These are phyloP conservation scores for Mycena alexandri DNA, from an alignment of 768 basidiomycete species.

Conservation along the genomic window DNA sequence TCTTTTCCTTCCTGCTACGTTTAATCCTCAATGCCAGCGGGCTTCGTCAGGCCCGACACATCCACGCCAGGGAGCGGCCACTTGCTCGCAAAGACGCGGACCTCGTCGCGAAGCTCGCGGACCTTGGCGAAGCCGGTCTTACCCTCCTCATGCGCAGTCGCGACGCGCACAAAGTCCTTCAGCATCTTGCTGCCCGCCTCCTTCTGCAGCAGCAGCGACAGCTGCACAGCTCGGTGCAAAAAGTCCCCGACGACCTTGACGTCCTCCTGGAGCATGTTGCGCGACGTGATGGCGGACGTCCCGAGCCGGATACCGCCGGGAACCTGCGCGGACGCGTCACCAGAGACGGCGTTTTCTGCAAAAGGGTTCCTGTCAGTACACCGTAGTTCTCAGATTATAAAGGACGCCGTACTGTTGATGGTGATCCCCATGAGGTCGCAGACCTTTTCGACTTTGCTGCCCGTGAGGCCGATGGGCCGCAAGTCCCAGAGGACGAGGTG, in stretches of 20 bases:
- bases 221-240: conserved; percentile 94
- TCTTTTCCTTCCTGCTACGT: conserved; percentile 37
- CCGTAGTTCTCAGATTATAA: conserved; percentile 10
- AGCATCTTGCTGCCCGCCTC: conserved; percentile 95
- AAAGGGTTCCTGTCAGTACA: not conserved
- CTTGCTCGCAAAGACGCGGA: conserved; percentile 81
- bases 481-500: conserved; percentile 99
- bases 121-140: conserved; percentile 81
- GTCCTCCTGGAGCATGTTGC: conserved; percentile 91
- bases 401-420: conserved; percentile 82
- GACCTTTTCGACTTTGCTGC: conserved; percentile 98
- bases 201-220: conserved; percentile 90
- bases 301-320: conserved; percentile 98
- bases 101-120: conserved; percentile 81
- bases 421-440: conserved; percentile 98
- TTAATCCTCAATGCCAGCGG: conserved; percentile 72
- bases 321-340: conserved; percentile 94
- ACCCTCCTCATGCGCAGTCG: conserved; percentile 75
- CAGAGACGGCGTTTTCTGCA: conserved; percentile 95
- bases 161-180: conserved; percentile 94
- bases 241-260: conserved; percentile 90
- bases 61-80: conserved; percentile 96
- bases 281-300: conserved; percentile 93
- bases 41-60: conserved; percentile 61
- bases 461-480: conserved; percentile 94